These are phyloP conservation scores for Phoma herbarum DNA, from an alignment of 2,329 filamentous ascomycete species.

Conservation along the genomic window DNA sequence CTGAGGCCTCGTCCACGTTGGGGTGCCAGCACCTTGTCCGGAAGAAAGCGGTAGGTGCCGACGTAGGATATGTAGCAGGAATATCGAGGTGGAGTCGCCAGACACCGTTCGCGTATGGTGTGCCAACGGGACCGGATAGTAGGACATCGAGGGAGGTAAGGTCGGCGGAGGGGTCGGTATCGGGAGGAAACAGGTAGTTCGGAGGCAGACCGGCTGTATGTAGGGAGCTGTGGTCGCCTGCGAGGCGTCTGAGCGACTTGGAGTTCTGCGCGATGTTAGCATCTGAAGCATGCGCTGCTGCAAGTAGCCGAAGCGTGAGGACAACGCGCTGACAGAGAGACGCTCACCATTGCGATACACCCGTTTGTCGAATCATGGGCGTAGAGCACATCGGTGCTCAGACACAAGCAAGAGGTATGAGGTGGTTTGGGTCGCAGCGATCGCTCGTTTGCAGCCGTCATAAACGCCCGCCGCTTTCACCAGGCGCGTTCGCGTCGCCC, in stretches of 20 bases:
- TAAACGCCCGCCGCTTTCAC: conserved; percentile 4
- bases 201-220: conserved; percentile 65
- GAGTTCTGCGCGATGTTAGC: conserved; percentile 52
- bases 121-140: conserved; percentile 67
- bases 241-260: conserved; percentile 65
- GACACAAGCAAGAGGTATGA: neutral
- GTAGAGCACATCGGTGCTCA: neutral
- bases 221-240: conserved; percentile 66
- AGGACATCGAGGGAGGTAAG: conserved; percentile 66
- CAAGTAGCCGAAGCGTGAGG: neutral
- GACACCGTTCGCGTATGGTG: conserved; percentile 66
- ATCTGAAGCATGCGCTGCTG: conserved; percentile 10
- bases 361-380: neutral
- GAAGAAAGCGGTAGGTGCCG: conserved; percentile 66
- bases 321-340: neutral
- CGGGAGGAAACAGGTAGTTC: conserved; percentile 66
- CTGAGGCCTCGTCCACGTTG: conserved; percentile 69
- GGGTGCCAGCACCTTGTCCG: conserved; percentile 70
- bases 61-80: conserved; percentile 63
- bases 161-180: conserved; percentile 57
- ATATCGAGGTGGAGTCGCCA: conserved; percentile 69
- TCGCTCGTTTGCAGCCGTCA: conserved; percentile 6
- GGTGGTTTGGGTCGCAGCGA: neutral
- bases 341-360: conserved; percentile 24
- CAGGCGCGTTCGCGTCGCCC: conserved; percentile 17